phyloP scores from a whole-genome alignment of 1,139 yeast species.

The Blastobotrys apis region DNA sequence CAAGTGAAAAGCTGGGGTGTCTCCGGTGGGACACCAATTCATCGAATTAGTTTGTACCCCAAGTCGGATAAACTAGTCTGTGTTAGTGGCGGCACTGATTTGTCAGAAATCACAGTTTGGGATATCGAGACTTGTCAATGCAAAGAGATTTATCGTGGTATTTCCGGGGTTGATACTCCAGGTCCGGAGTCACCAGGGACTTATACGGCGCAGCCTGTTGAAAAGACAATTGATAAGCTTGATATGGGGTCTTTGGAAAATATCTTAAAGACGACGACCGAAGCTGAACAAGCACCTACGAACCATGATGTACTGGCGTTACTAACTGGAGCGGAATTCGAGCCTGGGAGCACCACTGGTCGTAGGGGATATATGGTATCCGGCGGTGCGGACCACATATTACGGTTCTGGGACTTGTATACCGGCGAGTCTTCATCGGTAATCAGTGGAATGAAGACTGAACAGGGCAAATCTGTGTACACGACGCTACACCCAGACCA shows the following conservation, averaged over 20 bases:
- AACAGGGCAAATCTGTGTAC: conserved; percentile 31
- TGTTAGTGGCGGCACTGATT: conserved; percentile 61
- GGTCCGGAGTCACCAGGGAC: neutral
- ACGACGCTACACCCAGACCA: conserved; percentile 36
- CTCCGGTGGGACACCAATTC: conserved; percentile 45
- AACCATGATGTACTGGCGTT: conserved; percentile 20
- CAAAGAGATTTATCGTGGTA: conserved; percentile 44
- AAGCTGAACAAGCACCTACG: neutral
- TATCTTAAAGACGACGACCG: no score
- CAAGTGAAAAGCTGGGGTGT: conserved; percentile 60
- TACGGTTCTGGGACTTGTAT: conserved; percentile 48
- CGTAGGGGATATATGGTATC: conserved; percentile 31
- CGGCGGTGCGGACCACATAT: conserved; percentile 40
- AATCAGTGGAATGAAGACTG: conserved; percentile 34
- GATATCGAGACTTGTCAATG: conserved; percentile 66
- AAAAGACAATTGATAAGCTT: neutral
- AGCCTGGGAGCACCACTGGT: conserved; percentile 18
- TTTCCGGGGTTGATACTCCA: neutral
- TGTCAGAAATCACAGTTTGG: conserved; percentile 65
- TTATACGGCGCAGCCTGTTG: conserved; percentile 3
- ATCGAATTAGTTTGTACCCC: conserved; percentile 44
- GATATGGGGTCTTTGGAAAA: neutral
- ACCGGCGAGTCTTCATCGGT: conserved; percentile 41
- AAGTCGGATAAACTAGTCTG: conserved; percentile 43
- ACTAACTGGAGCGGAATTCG: conserved; percentile 31